phyloP scores from a whole-genome alignment of 352 stramenopile genomes.

The Pythium biforme region DNA sequence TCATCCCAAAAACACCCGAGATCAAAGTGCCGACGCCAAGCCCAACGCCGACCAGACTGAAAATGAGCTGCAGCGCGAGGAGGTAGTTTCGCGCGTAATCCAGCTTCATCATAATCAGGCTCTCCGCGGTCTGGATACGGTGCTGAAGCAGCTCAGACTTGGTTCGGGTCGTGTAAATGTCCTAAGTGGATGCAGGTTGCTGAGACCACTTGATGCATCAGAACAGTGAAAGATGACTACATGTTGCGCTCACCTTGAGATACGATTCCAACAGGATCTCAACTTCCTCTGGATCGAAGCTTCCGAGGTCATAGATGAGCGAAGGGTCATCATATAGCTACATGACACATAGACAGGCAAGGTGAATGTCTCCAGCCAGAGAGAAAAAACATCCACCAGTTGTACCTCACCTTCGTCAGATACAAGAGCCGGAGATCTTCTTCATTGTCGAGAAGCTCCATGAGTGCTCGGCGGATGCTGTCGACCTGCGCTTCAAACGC shows the following conservation, averaged over 20 bases:
- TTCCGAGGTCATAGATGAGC: slow-evolving; percentile 31
- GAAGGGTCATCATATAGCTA: slow-evolving; percentile 29
- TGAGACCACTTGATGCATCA: neutral
- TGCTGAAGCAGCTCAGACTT: slow-evolving; percentile 34
- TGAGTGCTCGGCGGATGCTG: slow-evolving; percentile 34
- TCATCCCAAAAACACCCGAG: slow-evolving; percentile 48
- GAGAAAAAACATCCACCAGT: no score
- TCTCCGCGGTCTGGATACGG: slow-evolving; percentile 37
- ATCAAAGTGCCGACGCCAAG: slow-evolving; percentile 42
- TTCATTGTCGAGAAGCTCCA: slow-evolving; percentile 35
- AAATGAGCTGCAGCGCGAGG: slow-evolving; percentile 42
- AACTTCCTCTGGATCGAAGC: slow-evolving; percentile 39
- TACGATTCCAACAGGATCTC: slow-evolving; percentile 40
- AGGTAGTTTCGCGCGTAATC: slow-evolving; percentile 55
- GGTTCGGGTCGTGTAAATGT: slow-evolving; percentile 37
- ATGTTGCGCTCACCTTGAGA: slow-evolving; percentile 23
- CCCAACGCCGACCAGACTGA: slow-evolving; percentile 36
- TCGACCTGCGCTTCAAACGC: slow-evolving; percentile 35
- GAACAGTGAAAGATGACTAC: neutral
- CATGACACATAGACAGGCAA: no score
- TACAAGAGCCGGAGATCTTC: slow-evolving; percentile 38
- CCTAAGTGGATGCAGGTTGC: slow-evolving; percentile 8
- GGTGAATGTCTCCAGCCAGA: no score
- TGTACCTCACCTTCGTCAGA: slow-evolving; percentile 34
- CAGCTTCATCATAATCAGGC: slow-evolving; percentile 47